A percentile compares a stretch with the other conserved stretches of the same genome.
Conservation (phyloP, 768 basidiomycete species). For the Mycena metata region DNA sequence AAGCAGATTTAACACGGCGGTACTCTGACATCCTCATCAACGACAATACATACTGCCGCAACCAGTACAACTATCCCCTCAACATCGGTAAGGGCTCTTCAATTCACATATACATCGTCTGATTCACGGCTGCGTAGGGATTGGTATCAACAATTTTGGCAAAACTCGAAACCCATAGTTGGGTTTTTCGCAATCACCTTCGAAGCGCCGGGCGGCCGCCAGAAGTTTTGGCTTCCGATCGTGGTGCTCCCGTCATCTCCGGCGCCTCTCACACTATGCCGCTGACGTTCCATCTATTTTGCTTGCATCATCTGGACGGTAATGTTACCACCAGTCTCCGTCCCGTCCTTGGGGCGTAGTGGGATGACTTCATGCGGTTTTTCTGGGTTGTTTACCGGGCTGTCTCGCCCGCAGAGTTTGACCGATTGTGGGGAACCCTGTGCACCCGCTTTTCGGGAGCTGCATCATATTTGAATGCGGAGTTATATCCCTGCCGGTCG, state of each 20-base stretch:
- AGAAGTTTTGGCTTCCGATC: constrained; percentile 44
- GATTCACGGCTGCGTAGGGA: constrained; percentile 12
- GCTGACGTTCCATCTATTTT: constrained; percentile 45
- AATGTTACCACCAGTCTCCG: constrained; percentile 46
- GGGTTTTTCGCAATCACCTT: constrained; percentile 45
- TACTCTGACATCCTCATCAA: constrained; percentile 49
- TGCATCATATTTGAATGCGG: constrained; percentile 43
- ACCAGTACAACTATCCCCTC: constrained; percentile 44
- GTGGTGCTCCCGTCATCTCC: constrained; percentile 40
- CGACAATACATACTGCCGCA: constrained; percentile 47
- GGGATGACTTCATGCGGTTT: constrained; percentile 41
- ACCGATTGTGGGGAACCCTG: constrained; percentile 38
- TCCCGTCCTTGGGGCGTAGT: constrained; percentile 36
- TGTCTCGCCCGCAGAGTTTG: constrained; percentile 50
- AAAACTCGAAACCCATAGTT: constrained; percentile 38
- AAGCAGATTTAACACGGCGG: constrained; percentile 39
- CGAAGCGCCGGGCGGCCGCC: constrained; percentile 34
- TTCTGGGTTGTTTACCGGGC: constrained; percentile 49
- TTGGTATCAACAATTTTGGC: constrained; percentile 46
- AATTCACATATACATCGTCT: background rate
- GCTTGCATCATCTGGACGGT: constrained; percentile 48
- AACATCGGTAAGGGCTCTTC: constrained; percentile 41
- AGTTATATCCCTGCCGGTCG: constrained; percentile 47
- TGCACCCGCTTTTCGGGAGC: constrained; percentile 35
- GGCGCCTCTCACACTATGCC: constrained; percentile 37